Base-by-base conservation (phyloP, 805 yeast species). In the Pichia sporocuriosa region DNA sequence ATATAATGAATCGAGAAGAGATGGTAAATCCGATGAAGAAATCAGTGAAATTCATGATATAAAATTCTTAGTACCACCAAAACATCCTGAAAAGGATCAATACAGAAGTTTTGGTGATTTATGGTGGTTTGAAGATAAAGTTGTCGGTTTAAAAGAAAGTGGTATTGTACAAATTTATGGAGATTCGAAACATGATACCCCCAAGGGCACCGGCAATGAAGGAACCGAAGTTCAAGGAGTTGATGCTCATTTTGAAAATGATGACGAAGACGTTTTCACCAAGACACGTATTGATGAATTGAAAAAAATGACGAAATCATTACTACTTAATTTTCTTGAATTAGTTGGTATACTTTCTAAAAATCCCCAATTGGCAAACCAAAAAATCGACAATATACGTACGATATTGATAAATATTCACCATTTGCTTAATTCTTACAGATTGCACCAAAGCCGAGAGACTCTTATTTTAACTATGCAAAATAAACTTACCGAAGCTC, bases 401-500 rank as follows among this genome's bases (percentile, higher is more conserved):
- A 72, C 82, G 12, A 78, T 90, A 10, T 66, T 93, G 39, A 82
- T 90, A 56, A 93, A 93, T 56, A 79, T 93, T 49, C 97, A 93
- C 58, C 97, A 93, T 59, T 66, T 93, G 28, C 65, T 93, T 44
- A 93, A 93, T 59, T 88, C 89, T 39, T 93, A 93, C 62, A 70
- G 98, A 46, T 93, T 97, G 3, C 97, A 93, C 61, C 98, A 93
- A 58, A 83, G 95, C 3, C 70, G 97, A 39, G 98, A 93, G 55
- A 81, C 89, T 37, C 68, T 93, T 49, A 85, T 88, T 32, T 69
- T 86, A 69, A 67, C 84, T 55, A 75, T 90, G 26, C 84, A 75
- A 37, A 68, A 71, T 32, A 83, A 82, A 52, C 68, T 69, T 38
- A 55, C 61, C 5, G 82, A 81, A 19, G 58, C 61, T 26, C 31